Evolutionary conservation across 2,329 filamentous ascomycete genomes (phyloP).

Genomic region (Aspergillus ruber): DNA sequence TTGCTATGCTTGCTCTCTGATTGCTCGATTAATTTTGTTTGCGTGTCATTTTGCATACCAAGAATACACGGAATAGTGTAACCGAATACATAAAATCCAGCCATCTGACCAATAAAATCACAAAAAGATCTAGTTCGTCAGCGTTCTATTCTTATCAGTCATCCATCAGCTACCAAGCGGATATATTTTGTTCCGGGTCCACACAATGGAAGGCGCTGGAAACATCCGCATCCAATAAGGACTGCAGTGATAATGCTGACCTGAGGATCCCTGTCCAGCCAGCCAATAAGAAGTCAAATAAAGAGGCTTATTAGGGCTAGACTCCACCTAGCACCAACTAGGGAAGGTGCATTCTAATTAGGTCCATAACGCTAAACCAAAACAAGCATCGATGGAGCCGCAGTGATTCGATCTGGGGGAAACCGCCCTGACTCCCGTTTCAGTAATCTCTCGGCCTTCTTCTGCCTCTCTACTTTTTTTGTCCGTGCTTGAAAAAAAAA

Average conservation of each 20-base stretch:
- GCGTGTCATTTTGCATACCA: no score
- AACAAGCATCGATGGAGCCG: conserved; percentile 22
- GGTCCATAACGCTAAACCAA: conserved; percentile 17
- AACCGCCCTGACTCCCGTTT: conserved; percentile 2
- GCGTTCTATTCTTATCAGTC: not conserved
- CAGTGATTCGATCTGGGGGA: conserved; percentile 23
- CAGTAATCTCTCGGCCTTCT: no score
- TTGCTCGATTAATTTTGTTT: no score
- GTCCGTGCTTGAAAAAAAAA: no score
- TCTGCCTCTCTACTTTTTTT: no score
- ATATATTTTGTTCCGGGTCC: not conserved
- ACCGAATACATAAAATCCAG: no score
- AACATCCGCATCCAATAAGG: conserved; percentile 9
- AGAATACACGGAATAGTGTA: no score
- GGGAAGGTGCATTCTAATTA: conserved; percentile 17
- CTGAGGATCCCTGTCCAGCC: not conserved
- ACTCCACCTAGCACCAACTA: conserved; percentile 11
- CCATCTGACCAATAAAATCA: not conserved
- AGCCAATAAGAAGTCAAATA: conserved; percentile 18
- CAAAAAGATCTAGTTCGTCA: not conserved
- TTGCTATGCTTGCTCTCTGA: no score
- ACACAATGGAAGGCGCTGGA: not conserved
- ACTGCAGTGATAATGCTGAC: conserved; percentile 13
- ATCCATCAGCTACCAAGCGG: no score
- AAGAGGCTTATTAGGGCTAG: conserved; percentile 21